These are phyloP conservation scores for Candida corydali DNA, from an alignment of 805 yeast genomes.

Conservation along the genomic window DNA sequence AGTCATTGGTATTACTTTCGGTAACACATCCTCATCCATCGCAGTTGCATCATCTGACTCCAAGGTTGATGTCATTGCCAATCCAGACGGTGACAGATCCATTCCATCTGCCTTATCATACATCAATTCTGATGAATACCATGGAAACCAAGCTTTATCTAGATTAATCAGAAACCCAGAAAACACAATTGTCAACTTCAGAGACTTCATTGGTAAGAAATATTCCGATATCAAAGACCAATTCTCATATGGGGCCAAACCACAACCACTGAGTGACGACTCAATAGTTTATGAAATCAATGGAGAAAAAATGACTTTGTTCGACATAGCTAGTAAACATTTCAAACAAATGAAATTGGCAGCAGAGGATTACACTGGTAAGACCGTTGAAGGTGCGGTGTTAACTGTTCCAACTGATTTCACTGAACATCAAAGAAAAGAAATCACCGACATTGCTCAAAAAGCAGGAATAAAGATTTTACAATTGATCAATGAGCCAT, in stretches of 20 bases:
- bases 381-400: slow-evolving; percentile 74
- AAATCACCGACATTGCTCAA: slow-evolving; percentile 56
- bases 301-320: slow-evolving; percentile 40
- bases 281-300: slow-evolving; percentile 60
- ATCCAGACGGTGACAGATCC: slow-evolving; percentile 97
- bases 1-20: slow-evolving; percentile 92
- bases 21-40: slow-evolving; percentile 92
- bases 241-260: slow-evolving; percentile 54
- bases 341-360: slow-evolving; percentile 76
- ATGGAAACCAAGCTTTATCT: slow-evolving; percentile 92
- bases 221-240: slow-evolving; percentile 68
- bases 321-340: slow-evolving; percentile 81
- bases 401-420: slow-evolving; percentile 89
- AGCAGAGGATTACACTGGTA: slow-evolving; percentile 90
- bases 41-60: slow-evolving; percentile 85
- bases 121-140: slow-evolving; percentile 93
- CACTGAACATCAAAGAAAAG: slow-evolving; percentile 65
- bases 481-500: slow-evolving; percentile 89
- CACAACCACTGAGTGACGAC: slow-evolving; percentile 55
- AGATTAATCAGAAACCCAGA: slow-evolving; percentile 87
- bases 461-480: slow-evolving; percentile 74
- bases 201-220: slow-evolving; percentile 83
- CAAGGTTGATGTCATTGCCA: slow-evolving; percentile 94
- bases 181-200: slow-evolving; percentile 84
- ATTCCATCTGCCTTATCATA: slow-evolving; percentile 91